These are phyloP conservation scores for Aspergillus funiculosus DNA, from an alignment of 495 filamentous ascomycete species.

Conservation along the genomic window DNA sequence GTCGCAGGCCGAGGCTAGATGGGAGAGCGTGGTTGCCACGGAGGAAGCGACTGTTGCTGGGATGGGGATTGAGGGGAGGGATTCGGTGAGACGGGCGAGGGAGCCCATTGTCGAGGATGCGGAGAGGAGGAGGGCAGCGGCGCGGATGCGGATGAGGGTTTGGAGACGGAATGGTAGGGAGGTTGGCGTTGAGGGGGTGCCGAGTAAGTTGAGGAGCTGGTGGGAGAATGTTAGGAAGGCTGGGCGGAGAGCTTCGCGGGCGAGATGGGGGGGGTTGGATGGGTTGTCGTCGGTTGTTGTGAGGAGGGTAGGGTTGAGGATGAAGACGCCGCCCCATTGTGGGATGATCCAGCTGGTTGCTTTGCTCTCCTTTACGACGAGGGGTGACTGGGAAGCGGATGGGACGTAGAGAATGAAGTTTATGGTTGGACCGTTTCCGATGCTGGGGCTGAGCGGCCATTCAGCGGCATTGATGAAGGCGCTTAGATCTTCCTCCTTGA, in stretches of 20 bases:
- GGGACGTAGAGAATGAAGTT: constrained; percentile 92
- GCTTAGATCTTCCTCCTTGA: constrained; percentile 82
- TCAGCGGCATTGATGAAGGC: constrained; percentile 97
- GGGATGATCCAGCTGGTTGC: constrained; percentile 90
- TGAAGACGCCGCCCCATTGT: constrained; percentile 91
- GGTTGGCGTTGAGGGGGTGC: constrained; percentile 71
- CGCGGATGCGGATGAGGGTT: constrained; percentile 74
- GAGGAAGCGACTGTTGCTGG: constrained; percentile 79
- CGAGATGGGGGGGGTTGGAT: constrained; percentile 40
- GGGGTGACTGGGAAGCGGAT: constrained; percentile 50
- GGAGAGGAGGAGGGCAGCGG: constrained; percentile 79
- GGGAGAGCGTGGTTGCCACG: constrained; percentile 70
- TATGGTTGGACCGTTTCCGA: constrained; percentile 85
- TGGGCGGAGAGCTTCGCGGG: constrained; percentile 60
- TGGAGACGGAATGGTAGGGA: constrained; percentile 80
- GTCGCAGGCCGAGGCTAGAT: constrained; percentile 70
- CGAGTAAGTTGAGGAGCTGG: constrained; percentile 84
- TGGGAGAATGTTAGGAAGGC: constrained; percentile 86
- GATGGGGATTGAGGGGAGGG: constrained; percentile 85
- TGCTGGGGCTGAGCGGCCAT: constrained; percentile 93
- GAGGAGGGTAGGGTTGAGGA: constrained; percentile 58
- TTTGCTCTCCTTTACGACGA: constrained; percentile 62
- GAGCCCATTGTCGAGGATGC: constrained; percentile 93
- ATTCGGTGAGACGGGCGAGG: constrained; percentile 75
- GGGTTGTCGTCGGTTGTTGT: constrained; percentile 14